Percentiles rank a stretch among this genome's conserved stretches.
These are phyloP conservation scores for Stephanocyclus meneghinianus DNA, from an alignment of 352 stramenopile genomes.

Conservation along the genomic window DNA sequence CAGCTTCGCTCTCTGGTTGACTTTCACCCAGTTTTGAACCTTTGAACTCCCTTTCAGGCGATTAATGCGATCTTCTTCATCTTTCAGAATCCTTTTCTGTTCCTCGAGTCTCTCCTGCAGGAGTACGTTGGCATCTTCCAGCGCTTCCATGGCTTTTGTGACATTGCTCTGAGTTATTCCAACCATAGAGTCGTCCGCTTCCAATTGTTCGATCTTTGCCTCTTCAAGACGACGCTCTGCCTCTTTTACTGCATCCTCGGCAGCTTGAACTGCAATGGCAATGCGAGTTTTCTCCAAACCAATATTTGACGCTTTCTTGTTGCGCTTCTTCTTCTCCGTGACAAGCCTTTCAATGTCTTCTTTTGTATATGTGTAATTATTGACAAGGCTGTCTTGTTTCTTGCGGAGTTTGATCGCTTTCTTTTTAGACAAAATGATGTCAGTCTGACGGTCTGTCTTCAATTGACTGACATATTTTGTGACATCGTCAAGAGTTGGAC, in stretches of 20 bases:
- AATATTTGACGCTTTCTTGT: conserved; percentile 72
- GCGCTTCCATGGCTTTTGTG: conserved; percentile 50
- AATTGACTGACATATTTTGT: conserved; percentile 68
- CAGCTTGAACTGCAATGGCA: conserved; percentile 70
- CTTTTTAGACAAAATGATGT: conserved; percentile 69
- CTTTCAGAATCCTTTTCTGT: conserved; percentile 58
- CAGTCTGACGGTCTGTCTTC: conserved; percentile 52
- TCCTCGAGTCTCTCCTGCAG: conserved; percentile 60
- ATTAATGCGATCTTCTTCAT: conserved; percentile 61
- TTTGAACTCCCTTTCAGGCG: conserved; percentile 62
- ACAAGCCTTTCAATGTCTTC: conserved; percentile 79
- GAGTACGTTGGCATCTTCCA: conserved; percentile 43
- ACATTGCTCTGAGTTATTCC: conserved; percentile 49
- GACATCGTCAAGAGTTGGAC: conserved; percentile 68
- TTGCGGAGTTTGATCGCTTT: conserved; percentile 70
- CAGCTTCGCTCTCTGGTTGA: conserved; percentile 73
- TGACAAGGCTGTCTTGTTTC: conserved; percentile 73
- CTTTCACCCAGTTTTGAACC: conserved; percentile 78
- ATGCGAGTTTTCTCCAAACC: conserved; percentile 74
- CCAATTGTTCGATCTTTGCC: conserved; percentile 53
- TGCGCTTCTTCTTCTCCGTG: conserved; percentile 69
- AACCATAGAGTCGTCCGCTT: conserved; percentile 41
- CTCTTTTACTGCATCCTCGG: conserved; percentile 60
- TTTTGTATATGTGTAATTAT: conserved; percentile 81
- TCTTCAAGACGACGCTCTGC: conserved; percentile 60